Evolutionary conservation across 2,329 filamentous ascomycete species (phyloP), one percentile per base, ranked within the genome.

Genomic region (Fusarium globosum): DNA sequence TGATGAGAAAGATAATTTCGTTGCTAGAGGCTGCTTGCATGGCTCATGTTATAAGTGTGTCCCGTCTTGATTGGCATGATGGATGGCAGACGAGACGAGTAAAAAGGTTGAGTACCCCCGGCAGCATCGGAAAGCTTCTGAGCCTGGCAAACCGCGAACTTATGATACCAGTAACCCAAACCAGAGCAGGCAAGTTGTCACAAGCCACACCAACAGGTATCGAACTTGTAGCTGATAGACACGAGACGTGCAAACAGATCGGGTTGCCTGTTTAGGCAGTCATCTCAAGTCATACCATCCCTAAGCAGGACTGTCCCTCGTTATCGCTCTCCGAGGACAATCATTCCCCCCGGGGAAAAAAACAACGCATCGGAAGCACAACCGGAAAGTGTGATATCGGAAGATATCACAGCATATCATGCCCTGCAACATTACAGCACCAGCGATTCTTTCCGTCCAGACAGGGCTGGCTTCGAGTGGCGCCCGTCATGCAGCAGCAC

Each of bases 401-500:
- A 28, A 18, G 41, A 65, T 65, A 69, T 69, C 51, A 71, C 55
- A 61, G 58, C 28, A 65, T 33, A 64, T 59, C 63, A 64, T 71
- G 66, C 20, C 49, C 42, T 59, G 57, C 39, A 66, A 39, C 42
- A 36, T 39, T 61, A 45, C 48, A 52, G n/a, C 49, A 23, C 41
- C 23, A 13, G 23, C 51, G 41, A 68, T 65, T 65, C 30, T 69
- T 36, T 49, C 63, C 62, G 48, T 57, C 64, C 63, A 52, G 41
- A 57, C 61, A 70, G 57, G 56, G 66, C 66, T 64, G 49, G 61
- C 42, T 41, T 64, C 42, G 18, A 60, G 71, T 76, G 63, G 74
- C 72, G 70, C 55, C 43, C 63, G 46, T 65, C 61, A 73, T 76
- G 71, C 73, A 70, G 68, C 75, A 74, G 73, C 75, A 69, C 56